Evolutionary conservation across 345 rosid species (phyloP), one percentile per base, ranked within the genome.

Genomic region (Pelargonium nanum): DNA sequence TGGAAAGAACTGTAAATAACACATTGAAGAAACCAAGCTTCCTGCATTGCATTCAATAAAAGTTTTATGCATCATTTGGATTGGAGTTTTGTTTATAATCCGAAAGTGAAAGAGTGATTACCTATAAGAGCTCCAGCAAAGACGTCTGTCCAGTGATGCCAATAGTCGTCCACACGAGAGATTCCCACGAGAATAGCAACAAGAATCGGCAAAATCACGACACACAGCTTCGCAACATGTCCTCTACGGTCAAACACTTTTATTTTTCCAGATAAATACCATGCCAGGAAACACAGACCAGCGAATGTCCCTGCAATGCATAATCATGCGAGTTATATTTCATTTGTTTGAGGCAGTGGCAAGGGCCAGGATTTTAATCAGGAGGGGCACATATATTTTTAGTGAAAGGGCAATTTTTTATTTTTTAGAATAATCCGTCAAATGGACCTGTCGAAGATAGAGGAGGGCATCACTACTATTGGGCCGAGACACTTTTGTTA

Each of bases 61-160:
- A 26, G 32, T 24, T 7, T 32, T 57, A 52, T 52, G 21, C 26
- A 6, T 10, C 12, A 55, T 22, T n/a, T n/a, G n/a, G 19, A 24
- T 19, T 6, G 22, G 6, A 12, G 12, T 0, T 19, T 56, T 28
- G 34, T 50, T 1, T 1, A 50, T 16, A 50, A 50, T 50, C 16
- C 53, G 1, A 55, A 1, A 8, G 25, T 23, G 24, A 9, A 71
- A 12, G 24, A 23, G 19, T 50, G 4, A 50, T 10, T 50, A 78
- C 89, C 89, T 71, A 83, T 72, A 67, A 78, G 67, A 56, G 81
- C 81, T 25, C 93, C 85, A 19, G 76, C 62, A 56, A 86, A 83
- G 0, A 83, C 93, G 52, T 86, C 93, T 0, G 82, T 75, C 89
- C 93, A 86, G 32, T 86, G 89, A 65, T 86, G 89, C 89, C 89